A percentile compares a stretch with the other conserved stretches of the same genome.
Conservation (phyloP, 2,329 filamentous ascomycete genomes). For the Sporothrix brasiliensis region DNA sequence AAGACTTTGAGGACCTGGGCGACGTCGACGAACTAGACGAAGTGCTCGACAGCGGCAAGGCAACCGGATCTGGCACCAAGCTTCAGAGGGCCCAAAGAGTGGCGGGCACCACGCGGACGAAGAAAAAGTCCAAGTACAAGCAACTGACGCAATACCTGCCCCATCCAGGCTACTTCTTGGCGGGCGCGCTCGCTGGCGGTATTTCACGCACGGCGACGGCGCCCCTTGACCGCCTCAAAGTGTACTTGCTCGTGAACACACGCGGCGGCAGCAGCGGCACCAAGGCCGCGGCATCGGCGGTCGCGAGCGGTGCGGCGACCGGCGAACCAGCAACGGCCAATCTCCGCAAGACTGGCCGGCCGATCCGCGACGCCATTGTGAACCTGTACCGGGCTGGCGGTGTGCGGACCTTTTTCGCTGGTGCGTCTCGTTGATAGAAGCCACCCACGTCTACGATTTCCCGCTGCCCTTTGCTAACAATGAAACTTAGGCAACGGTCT, state of each 20-base stretch:
- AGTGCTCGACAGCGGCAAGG: slow-evolving; percentile 15
- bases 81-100: slow-evolving; percentile 27
- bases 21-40: slow-evolving; percentile 25
- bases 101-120: neutral
- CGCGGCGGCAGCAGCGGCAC: slow-evolving; percentile 46
- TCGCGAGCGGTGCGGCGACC: slow-evolving; percentile 67
- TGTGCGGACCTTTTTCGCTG: slow-evolving; percentile 86
- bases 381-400: slow-evolving; percentile 87
- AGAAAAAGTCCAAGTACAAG: slow-evolving; percentile 30
- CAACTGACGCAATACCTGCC: slow-evolving; percentile 71
- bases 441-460: neutral
- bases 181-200: slow-evolving; percentile 90
- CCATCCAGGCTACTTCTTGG: slow-evolving; percentile 95
- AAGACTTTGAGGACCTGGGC: slow-evolving; percentile 23
- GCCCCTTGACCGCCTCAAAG: slow-evolving; percentile 93
- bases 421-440: slow-evolving; percentile 53
- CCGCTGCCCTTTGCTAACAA: neutral
- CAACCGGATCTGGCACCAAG: slow-evolving; percentile 27
- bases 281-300: slow-evolving; percentile 40
- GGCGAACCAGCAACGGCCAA: slow-evolving; percentile 68
- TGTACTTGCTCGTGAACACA: slow-evolving; percentile 94
- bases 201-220: slow-evolving; percentile 94
- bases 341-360: slow-evolving; percentile 65
- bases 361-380: slow-evolving; percentile 71
- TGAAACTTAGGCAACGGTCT: slow-evolving; percentile 76